These are phyloP conservation scores for Podila verticillata DNA, from an alignment of 192 early-diverging fungal genomes.

Conservation along the genomic window DNA sequence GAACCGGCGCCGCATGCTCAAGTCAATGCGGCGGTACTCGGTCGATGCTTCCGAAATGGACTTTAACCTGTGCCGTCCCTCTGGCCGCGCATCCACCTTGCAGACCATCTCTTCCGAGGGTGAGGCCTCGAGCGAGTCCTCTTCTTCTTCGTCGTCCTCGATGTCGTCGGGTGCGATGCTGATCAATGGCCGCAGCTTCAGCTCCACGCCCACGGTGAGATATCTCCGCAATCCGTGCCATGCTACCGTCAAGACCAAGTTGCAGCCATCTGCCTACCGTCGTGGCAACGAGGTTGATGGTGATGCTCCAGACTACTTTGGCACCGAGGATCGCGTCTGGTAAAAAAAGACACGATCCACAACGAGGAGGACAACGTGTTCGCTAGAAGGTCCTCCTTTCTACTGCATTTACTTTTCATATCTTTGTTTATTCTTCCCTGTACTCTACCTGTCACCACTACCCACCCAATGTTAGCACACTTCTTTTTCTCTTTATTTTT, in stretches of 20 bases:
- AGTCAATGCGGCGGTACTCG: slow-evolving; percentile 50
- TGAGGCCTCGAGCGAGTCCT: background rate
- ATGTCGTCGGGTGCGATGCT: slow-evolving; percentile 4
- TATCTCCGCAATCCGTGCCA: slow-evolving; percentile 48
- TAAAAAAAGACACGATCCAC: slow-evolving; percentile 3
- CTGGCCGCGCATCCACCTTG: slow-evolving; percentile 20
- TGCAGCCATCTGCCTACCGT: slow-evolving; percentile 35
- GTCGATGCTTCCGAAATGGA: slow-evolving; percentile 48
- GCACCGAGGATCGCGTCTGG: slow-evolving; percentile 43
- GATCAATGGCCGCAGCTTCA: slow-evolving; percentile 23
- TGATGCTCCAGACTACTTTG: slow-evolving; percentile 47
- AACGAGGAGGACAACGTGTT: too few species aligned
- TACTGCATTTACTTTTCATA: background rate
- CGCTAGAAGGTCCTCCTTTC: background rate
- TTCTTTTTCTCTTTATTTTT: background rate
- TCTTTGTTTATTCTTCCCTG: slow-evolving; percentile 3
- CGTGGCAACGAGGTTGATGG: slow-evolving; percentile 12
- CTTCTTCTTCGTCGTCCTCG: slow-evolving; percentile 2
- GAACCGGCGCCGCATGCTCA: slow-evolving; percentile 47
- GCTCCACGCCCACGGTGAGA: slow-evolving; percentile 29
- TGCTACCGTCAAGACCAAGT: slow-evolving; percentile 46
- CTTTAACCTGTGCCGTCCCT: slow-evolving; percentile 32
- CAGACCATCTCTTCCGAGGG: slow-evolving; percentile 28
- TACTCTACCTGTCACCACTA: background rate
- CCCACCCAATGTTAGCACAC: background rate